These are phyloP conservation scores for Scleroderma bovista DNA, from an alignment of 768 basidiomycete genomes.

Conservation along the genomic window DNA sequence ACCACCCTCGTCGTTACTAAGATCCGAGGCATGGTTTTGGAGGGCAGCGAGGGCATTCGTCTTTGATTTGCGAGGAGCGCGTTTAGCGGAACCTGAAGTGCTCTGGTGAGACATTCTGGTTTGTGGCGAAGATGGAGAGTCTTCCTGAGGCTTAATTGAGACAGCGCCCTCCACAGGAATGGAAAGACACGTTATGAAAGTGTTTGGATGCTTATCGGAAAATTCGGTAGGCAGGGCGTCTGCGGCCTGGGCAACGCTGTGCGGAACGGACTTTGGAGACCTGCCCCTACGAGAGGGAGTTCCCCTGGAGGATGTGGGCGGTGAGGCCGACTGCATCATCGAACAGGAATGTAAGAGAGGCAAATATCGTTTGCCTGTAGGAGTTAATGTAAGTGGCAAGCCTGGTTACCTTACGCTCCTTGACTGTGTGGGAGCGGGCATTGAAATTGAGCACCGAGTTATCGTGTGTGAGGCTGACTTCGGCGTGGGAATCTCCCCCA, in stretches of 20 bases:
- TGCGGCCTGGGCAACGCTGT: constrained; percentile 37
- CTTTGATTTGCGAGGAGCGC: constrained; percentile 88
- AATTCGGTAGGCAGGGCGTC: constrained; percentile 46
- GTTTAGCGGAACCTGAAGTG: constrained; percentile 43
- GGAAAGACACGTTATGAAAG: constrained; percentile 60
- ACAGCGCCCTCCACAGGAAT: constrained; percentile 74
- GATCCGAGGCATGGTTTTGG: constrained; percentile 56
- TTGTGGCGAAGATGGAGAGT: constrained; percentile 29
- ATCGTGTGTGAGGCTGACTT: constrained; percentile 31
- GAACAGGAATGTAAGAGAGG: constrained; percentile 3
- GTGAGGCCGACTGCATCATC: constrained; percentile 40
- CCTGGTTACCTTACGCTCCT: constrained; percentile 15
- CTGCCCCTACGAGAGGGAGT: constrained; percentile 59
- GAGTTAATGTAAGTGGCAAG: constrained; percentile 12
- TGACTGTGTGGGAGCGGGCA: constrained; percentile 37
- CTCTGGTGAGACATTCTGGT: constrained; percentile 31
- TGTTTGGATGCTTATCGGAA: constrained; percentile 43
- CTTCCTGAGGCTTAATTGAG: constrained; percentile 51
- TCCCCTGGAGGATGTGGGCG: constrained; percentile 47
- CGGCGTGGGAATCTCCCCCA: constrained; percentile 24
- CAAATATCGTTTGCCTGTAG: constrained; percentile 5
- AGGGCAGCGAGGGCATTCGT: constrained; percentile 80
- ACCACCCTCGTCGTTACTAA: constrained; percentile 43
- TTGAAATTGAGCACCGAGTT: constrained; percentile 36
- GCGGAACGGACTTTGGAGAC: constrained; percentile 51